Base-by-base conservation (phyloP, 202 grass and related monocot genomes). In the Cymbopogon flexuosus region DNA sequence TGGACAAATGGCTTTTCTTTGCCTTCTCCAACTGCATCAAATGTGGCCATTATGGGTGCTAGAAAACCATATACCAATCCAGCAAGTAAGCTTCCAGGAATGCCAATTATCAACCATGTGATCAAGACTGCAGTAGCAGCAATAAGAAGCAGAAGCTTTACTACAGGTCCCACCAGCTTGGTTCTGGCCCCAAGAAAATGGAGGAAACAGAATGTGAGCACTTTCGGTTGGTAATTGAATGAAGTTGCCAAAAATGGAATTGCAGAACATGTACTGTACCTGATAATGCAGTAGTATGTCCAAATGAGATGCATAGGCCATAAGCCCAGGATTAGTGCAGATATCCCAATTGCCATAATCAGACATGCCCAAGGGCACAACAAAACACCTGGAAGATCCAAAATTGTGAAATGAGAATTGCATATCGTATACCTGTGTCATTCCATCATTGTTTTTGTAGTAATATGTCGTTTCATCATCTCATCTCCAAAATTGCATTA, bases 1-100 rank as follows among this genome's bases (percentile, higher is more conserved):
- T 98, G 92, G 35, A 88, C 51, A 74, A 98, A 86, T n/a, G 88
- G 45, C 36, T 93, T 86, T 68, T 86, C 77, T 87, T 98, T 98
- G 73, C 96, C 96, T 90, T 95, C 90, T 78, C 96, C 96, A 81
- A 98, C 88, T 67, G 96, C 96, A 83, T 84, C 83, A 18, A 93
- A 93, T 35, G 96, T 98, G 3, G 96, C 90, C 88, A 95, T 88
- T 77, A 95, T 81, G 12, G 95, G 95, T 65, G 95, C 92, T 73
- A 98, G 83, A 89, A 95, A 98, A 66, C 95, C 95, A 78, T 95
- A 95, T 12, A 84, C 87, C 67, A 86, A 33, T 81, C 95, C 92
- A 77, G 78, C 73, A 21, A 98, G 22, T 74, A 83, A 33, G 14
- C 92, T 95, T 90, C 92, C 95, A 1, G 86, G 77, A 40, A 98